phyloP scores from a whole-genome alignment of 768 basidiomycete species.

The Podaxis mareebaensis region DNA sequence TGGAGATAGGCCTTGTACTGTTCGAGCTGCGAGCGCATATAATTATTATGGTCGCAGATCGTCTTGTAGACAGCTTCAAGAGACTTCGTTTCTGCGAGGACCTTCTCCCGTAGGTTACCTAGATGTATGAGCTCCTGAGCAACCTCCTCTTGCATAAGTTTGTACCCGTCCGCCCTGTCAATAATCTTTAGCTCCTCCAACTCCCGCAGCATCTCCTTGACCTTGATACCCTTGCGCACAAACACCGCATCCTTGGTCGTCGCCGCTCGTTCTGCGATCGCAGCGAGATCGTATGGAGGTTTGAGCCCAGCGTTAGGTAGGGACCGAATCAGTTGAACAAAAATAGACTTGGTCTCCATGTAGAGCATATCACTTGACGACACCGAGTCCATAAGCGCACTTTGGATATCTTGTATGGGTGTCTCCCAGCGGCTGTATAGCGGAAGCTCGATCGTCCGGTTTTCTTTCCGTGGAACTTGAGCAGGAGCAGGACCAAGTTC shows the following conservation, averaged over 20 bases:
- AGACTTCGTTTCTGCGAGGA: conserved; percentile 86
- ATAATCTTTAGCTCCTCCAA: conserved; percentile 89
- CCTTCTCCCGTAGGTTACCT: conserved; percentile 95
- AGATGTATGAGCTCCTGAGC: conserved; percentile 93
- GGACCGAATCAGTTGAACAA: conserved; percentile 96
- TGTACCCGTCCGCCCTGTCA: conserved; percentile 80
- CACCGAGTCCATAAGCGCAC: conserved; percentile 94
- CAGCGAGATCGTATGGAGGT: conserved; percentile 85
- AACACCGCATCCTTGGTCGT: conserved; percentile 96
- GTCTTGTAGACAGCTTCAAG: conserved; percentile 99
- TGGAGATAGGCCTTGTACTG: conserved; percentile 99
- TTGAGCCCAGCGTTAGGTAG: conserved; percentile 83
- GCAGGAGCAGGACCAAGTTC: conserved; percentile 92
- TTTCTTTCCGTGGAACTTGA: conserved; percentile 98
- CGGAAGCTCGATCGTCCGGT: conserved; percentile 87
- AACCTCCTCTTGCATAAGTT: conserved; percentile 97
- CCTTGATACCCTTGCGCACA: conserved; percentile 97
- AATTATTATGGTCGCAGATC: conserved; percentile 98
- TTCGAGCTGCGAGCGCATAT: conserved; percentile 92
- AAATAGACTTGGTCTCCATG: conserved; percentile 99
- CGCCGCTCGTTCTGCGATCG: conserved; percentile 91
- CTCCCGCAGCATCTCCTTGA: conserved; percentile 98
- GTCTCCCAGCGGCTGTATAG: conserved; percentile 99
- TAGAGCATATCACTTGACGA: conserved; percentile 98
- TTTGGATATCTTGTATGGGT: conserved; percentile 96